Percentiles rank a stretch among this genome's conserved stretches.
Evolutionary conservation across 1,139 yeast genomes (phyloP).

Genomic region (Blastobotrys ciferrii): DNA sequence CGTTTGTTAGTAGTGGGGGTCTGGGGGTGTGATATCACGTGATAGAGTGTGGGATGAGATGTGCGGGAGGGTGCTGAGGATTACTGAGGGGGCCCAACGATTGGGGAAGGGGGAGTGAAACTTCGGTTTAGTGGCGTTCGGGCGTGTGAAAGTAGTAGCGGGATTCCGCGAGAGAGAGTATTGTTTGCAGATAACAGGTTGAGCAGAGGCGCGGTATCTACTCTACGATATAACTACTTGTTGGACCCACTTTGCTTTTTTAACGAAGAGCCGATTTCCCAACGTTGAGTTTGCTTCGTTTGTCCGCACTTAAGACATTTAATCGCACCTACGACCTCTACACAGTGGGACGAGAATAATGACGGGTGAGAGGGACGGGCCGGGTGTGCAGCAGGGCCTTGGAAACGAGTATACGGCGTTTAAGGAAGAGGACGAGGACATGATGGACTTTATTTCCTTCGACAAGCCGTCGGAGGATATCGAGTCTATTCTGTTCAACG

Average conservation of each 20-base stretch:
- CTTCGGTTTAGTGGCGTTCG: not conserved
- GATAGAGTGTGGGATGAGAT: no score
- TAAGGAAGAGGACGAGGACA: constrained; percentile 15
- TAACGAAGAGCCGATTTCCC: no score
- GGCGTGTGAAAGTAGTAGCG: not conserved
- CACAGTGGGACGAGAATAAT: not conserved
- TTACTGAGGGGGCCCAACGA: not conserved
- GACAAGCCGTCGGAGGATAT: constrained; percentile 2
- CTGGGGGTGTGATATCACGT: no score
- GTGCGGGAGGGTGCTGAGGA: no score
- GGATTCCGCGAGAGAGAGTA: not conserved
- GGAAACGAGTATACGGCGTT: not conserved
- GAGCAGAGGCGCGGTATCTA: not conserved
- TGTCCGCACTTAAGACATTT: not conserved
- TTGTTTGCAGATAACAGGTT: not conserved
- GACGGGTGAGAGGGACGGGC: not conserved
- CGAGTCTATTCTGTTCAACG: not conserved
- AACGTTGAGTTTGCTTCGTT: no score
- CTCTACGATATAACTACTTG: no score
- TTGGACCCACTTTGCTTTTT: no score
- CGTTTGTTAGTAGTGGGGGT: no score
- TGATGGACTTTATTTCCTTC: constrained; percentile 18
- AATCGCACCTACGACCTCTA: not conserved
- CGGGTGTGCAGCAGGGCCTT: not conserved
- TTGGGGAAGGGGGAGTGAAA: not conserved